A percentile compares a stretch with the other conserved stretches of the same genome.
Conservation (phyloP, 1,139 yeast genomes). For the Diutina pseudorugosa region DNA sequence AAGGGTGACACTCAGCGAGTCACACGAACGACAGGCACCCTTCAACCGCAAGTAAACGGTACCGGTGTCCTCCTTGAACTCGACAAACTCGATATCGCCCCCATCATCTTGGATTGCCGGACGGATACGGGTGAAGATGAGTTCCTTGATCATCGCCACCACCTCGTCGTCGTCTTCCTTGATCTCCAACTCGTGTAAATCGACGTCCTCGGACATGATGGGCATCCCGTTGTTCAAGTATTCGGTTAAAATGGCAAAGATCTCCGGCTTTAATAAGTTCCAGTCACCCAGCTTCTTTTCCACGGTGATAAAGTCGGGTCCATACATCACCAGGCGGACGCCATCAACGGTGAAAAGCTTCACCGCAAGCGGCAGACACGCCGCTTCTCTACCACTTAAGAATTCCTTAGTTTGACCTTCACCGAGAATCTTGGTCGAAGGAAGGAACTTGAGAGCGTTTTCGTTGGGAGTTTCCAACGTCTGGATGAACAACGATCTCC, state of each 20-base stretch:
- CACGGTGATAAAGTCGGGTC: constrained; percentile 66
- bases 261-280: constrained; percentile 79
- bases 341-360: constrained; percentile 41
- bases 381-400: constrained; percentile 43
- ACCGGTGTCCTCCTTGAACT: constrained; percentile 50
- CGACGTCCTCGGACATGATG: constrained; percentile 22
- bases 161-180: constrained; percentile 49
- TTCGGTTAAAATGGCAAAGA: constrained; percentile 74
- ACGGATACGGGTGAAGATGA: constrained; percentile 84
- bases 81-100: constrained; percentile 68
- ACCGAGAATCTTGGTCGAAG: constrained; percentile 28
- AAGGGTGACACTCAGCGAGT: constrained; percentile 61
- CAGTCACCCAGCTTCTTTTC: constrained; percentile 58
- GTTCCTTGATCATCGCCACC: constrained; percentile 83
- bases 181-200: constrained; percentile 24
- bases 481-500: constrained; percentile 8
- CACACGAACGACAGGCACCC: constrained; percentile 77
- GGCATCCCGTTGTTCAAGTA: constrained; percentile 69
- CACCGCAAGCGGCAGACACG: constrained; percentile 42
- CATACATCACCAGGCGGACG: constrained; percentile 39
- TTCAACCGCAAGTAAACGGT: constrained; percentile 53
- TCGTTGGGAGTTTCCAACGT: constrained; percentile 32
- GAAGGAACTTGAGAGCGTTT: constrained; percentile 34
- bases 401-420: constrained; percentile 42
- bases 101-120: constrained; percentile 91